A percentile compares a stretch with the other conserved stretches of the same genome.
phyloP scores from a whole-genome alignment of 2,329 filamentous ascomycete species.

The Fusarium nelsonii region DNA sequence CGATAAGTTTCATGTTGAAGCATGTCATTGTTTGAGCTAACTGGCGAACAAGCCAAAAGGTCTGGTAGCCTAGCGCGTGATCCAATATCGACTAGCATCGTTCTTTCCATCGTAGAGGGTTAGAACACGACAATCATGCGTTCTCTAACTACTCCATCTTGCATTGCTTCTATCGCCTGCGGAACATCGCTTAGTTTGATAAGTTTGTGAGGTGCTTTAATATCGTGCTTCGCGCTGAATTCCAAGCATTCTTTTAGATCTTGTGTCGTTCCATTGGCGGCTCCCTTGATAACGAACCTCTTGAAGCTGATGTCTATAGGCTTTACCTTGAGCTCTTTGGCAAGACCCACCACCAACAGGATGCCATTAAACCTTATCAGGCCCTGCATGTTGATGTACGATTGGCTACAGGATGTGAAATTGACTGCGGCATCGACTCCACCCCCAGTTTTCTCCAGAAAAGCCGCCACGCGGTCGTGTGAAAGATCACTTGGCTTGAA shows the following conservation, averaged over 20 bases:
- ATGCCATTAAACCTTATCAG: constrained; percentile 4
- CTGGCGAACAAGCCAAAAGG: too few species aligned
- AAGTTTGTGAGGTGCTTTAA: neutral
- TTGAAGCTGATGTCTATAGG: neutral
- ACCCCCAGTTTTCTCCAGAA: neutral
- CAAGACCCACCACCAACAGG: constrained; percentile 1
- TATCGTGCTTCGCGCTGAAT: constrained; percentile 7
- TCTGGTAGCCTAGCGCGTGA: too few species aligned
- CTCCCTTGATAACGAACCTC: neutral
- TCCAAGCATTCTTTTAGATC: neutral
- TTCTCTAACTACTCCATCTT: neutral
- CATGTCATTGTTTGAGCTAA: too few species aligned
- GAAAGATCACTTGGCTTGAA: neutral
- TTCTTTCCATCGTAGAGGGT: too few species aligned
- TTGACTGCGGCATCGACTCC: neutral
- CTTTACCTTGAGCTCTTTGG: neutral
- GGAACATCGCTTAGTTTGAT: neutral
- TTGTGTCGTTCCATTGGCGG: neutral
- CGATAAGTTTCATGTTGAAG: too few species aligned
- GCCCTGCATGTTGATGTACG: neutral
- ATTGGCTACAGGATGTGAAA: neutral
- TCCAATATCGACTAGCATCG: too few species aligned
- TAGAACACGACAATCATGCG: neutral
- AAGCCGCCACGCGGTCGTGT: neutral
- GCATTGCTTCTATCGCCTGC: neutral